phyloP scores from a whole-genome alignment of 495 filamentous ascomycete species.

The Neurospora tetraspora region DNA sequence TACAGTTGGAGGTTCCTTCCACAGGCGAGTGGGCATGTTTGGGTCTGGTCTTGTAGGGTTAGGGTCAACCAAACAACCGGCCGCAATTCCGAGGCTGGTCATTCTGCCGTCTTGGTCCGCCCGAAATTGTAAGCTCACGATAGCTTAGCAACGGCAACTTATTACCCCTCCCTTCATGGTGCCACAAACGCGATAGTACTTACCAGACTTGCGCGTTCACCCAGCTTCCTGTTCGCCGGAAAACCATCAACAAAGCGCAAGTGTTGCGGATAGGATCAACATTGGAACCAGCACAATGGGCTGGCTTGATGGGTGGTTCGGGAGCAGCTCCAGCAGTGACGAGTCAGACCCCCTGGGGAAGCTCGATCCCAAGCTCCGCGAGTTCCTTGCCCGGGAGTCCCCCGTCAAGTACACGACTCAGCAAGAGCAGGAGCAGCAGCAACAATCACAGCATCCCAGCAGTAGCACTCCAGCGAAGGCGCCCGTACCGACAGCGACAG shows the following conservation, averaged over 20 bases:
- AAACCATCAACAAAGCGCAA: not conserved
- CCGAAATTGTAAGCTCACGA: not conserved
- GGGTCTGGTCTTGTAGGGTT: not conserved
- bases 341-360: constrained; percentile 62
- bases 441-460: constrained; percentile 2
- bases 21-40: not conserved
- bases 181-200: not conserved
- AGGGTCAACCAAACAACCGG: not conserved
- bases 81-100: not conserved
- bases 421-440: constrained; percentile 2
- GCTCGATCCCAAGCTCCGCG: constrained; percentile 74
- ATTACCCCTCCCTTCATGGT: not conserved
- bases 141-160: not conserved
- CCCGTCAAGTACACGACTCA: constrained; percentile 56
- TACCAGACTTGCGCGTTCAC: not conserved
- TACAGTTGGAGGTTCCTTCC: not conserved
- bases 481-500: not conserved
- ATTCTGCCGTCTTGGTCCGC: not conserved
- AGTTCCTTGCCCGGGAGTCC: constrained; percentile 76
- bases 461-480: not conserved
- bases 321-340: constrained; percentile 16
- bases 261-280: not conserved
- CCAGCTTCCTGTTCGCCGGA: not conserved
- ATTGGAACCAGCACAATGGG: constrained; percentile 41
- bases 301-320: constrained; percentile 51